These are phyloP conservation scores for Psidium friedrichsthalianum DNA, from an alignment of 345 rosid species.

Conservation along the genomic window DNA sequence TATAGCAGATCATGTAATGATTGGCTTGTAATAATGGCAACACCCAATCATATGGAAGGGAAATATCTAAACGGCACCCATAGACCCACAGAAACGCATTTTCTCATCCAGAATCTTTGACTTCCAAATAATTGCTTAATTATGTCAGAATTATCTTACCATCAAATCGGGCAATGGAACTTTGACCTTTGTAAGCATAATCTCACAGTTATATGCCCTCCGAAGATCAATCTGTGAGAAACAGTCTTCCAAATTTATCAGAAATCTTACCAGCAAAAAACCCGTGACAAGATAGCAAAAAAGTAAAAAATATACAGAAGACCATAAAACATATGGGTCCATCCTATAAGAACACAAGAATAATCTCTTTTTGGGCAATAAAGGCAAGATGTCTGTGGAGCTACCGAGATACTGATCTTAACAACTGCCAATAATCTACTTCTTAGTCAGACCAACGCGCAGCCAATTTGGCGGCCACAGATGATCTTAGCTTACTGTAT, in stretches of 20 bases:
- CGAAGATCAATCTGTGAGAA: constrained; percentile 69
- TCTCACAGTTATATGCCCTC: constrained; percentile 93
- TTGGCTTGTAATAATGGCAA: background rate
- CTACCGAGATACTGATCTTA: background rate
- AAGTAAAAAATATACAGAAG: background rate
- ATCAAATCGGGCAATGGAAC: constrained; percentile 72
- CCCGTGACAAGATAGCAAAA: background rate
- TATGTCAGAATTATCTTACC: constrained; percentile 32
- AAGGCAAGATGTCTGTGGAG: background rate
- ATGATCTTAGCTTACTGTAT: background rate
- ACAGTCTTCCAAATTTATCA: background rate
- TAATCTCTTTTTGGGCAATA: background rate
- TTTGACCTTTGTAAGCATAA: constrained; percentile 98
- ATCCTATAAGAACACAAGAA: background rate
- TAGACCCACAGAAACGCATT: background rate
- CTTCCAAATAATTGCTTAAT: background rate
- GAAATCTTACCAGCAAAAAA: background rate
- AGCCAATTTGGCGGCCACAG: background rate
- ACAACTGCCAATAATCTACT: background rate
- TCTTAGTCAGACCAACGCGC: background rate
- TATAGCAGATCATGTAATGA: background rate
- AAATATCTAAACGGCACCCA: background rate
- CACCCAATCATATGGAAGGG: background rate
- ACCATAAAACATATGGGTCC: background rate
- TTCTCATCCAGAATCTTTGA: background rate